phyloP scores from a whole-genome alignment of 768 basidiomycete species.

The Hortiboletus campestris region DNA sequence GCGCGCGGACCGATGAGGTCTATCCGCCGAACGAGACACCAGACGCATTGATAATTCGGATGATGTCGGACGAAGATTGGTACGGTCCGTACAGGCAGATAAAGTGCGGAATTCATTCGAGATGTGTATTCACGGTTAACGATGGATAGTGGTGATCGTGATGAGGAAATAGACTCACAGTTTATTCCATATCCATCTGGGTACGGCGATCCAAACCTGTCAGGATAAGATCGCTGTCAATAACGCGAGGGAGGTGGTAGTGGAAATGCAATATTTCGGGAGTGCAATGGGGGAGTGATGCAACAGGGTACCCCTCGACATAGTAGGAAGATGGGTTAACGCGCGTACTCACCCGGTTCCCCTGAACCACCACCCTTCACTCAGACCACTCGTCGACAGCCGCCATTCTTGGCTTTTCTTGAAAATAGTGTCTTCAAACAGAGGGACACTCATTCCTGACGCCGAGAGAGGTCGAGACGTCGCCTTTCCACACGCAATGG shows the following conservation, averaged over 20 bases:
- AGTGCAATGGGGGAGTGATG: background rate
- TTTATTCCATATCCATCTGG: slow-evolving; percentile 92
- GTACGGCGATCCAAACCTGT: slow-evolving; percentile 75
- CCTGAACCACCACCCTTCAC: slow-evolving; percentile 79
- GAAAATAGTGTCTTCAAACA: slow-evolving; percentile 82
- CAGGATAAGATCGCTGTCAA: slow-evolving; percentile 2
- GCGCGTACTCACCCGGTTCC: slow-evolving; percentile 68
- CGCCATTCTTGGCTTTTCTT: slow-evolving; percentile 78
- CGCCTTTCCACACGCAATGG: background rate
- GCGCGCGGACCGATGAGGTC: slow-evolving; percentile 77
- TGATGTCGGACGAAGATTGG: too few relatives aligned
- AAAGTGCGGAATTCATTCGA: background rate
- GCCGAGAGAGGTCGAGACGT: background rate
- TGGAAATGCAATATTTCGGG: background rate
- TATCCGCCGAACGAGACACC: slow-evolving; percentile 28
- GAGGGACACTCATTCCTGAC: slow-evolving; percentile 16
- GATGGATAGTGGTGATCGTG: background rate
- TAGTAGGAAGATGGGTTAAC: background rate
- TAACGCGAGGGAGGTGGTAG: background rate
- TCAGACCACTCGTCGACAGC: slow-evolving; percentile 85
- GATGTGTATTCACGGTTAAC: background rate
- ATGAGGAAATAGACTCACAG: slow-evolving; percentile 49
- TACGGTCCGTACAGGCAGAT: background rate
- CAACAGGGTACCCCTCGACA: background rate
- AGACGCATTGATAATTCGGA: too few relatives aligned